Conservation (phyloP, 2,329 filamentous ascomycete genomes). For the Akanthomyces muscarius region DNA sequence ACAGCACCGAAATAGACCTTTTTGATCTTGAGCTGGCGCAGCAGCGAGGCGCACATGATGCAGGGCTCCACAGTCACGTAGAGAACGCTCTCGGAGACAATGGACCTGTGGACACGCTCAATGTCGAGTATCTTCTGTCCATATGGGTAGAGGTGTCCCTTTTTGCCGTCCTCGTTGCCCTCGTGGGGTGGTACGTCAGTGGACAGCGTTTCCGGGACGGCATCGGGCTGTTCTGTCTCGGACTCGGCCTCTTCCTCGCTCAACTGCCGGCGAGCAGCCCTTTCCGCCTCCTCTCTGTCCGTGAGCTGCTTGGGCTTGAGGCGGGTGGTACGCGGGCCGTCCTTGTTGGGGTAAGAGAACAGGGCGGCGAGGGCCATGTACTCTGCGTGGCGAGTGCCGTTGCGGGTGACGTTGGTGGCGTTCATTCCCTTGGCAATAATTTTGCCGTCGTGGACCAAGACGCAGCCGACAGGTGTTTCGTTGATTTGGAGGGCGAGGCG, state of each 20-base stretch:
- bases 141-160: constrained; percentile 57
- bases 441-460: constrained; percentile 74
- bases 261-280: constrained; percentile 13
- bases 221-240: constrained; percentile 5
- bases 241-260: constrained; percentile 25
- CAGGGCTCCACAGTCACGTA: constrained; percentile 99
- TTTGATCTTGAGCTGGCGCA: constrained; percentile 82
- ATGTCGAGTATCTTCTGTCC: constrained; percentile 55
- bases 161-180: constrained; percentile 50
- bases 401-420: constrained; percentile 84
- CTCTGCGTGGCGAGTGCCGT: constrained; percentile 93
- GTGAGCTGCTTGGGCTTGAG: constrained; percentile 33
- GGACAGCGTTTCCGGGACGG: constrained; percentile 22
- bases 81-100: constrained; percentile 69
- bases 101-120: constrained; percentile 58
- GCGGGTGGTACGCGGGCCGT: constrained; percentile 29
- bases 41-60: constrained; percentile 94
- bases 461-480: constrained; percentile 95
- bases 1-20: constrained; percentile 92
- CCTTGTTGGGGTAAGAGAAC: constrained; percentile 38
- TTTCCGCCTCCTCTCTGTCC: constrained; percentile 21
- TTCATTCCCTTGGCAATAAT: constrained; percentile 93
- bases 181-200: constrained; percentile 32
- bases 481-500: constrained; percentile 78
- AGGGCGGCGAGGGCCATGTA: constrained; percentile 75